These are phyloP conservation scores for Eudorina sp. DNA, from an alignment of 139 green algal genomes.

Conservation along the genomic window DNA sequence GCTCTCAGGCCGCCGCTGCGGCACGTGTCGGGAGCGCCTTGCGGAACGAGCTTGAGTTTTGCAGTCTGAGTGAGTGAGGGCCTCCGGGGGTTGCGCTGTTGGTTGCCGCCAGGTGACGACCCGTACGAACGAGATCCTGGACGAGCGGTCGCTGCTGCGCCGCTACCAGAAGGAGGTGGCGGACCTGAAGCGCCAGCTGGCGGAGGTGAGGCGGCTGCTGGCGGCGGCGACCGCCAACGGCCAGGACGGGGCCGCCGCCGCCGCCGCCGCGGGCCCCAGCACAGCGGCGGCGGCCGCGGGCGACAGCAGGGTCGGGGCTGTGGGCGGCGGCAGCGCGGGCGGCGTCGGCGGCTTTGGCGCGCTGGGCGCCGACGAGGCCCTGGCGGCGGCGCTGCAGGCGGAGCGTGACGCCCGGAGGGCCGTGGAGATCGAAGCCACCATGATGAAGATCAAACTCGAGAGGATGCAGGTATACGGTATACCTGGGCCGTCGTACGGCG, in stretches of 20 bases:
- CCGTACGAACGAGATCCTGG: slow-evolving; percentile 81
- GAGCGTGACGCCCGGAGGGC: slow-evolving; percentile 13
- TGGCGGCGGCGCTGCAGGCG: background rate
- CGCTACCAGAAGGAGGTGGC: slow-evolving; percentile 89
- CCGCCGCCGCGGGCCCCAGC: too few relatives aligned
- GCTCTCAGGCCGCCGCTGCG: too few relatives aligned
- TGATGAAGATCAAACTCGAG: slow-evolving; percentile 15
- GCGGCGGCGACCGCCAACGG: background rate
- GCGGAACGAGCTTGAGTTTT: too few relatives aligned
- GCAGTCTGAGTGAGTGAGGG: too few relatives aligned
- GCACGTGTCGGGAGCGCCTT: too few relatives aligned
- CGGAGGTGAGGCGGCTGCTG: slow-evolving; percentile 21
- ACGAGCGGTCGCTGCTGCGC: slow-evolving; percentile 85
- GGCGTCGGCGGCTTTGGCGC: background rate
- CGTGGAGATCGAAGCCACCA: slow-evolving; percentile 28
- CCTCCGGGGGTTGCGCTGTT: too few relatives aligned
- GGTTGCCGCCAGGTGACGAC: slow-evolving; percentile 53
- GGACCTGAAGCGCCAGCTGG: slow-evolving; percentile 85
- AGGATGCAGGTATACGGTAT: slow-evolving; percentile 32
- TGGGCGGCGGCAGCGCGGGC: background rate
- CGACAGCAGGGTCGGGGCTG: background rate
- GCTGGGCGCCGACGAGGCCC: background rate
- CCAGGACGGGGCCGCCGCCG: background rate
- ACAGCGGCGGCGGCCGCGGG: background rate
- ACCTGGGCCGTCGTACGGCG: too few relatives aligned